These are phyloP conservation scores for Leavenworthia alabamica DNA, from an alignment of 345 rosid species.

Conservation along the genomic window DNA sequence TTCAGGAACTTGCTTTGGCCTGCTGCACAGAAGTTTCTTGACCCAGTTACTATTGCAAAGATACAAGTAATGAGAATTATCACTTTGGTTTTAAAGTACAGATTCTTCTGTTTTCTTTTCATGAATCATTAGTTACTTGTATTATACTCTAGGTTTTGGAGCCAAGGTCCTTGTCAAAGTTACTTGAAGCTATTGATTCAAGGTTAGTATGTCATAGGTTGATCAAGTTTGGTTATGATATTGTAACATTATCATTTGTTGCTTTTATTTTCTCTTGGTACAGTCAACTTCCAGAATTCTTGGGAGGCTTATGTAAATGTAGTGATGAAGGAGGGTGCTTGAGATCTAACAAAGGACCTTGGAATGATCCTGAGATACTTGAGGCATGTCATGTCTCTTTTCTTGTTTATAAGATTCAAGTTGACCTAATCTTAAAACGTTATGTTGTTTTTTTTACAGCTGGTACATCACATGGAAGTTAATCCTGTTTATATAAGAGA, in stretches of 20 bases:
- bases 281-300: constrained; percentile 94
- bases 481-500: constrained; percentile 34
- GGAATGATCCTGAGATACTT: constrained; percentile 80
- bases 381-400: constrained; percentile 42
- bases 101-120: not conserved
- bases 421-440: constrained; percentile 8
- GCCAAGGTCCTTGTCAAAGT: constrained; percentile 59
- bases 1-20: constrained; percentile 97
- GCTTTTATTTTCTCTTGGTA: not conserved
- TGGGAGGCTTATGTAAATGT: constrained; percentile 89
- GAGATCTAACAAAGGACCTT: constrained; percentile 87
- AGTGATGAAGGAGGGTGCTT: constrained; percentile 78
- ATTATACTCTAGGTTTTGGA: constrained; percentile 68
- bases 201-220: constrained; percentile 38
- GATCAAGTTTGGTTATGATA: not conserved
- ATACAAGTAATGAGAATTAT: constrained; percentile 55
- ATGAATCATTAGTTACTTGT: constrained; percentile 11
- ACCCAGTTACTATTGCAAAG: constrained; percentile 69
- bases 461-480: constrained; percentile 53
- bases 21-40: constrained; percentile 86
- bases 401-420: not conserved
- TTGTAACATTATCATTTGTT: not conserved
- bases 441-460: constrained; percentile 42
- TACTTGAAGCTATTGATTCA: constrained; percentile 72
- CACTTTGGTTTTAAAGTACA: not conserved